A percentile compares a stretch with the other conserved stretches of the same genome.
phyloP scores from a whole-genome alignment of 768 basidiomycete species.

The Crucibulum laeve region DNA sequence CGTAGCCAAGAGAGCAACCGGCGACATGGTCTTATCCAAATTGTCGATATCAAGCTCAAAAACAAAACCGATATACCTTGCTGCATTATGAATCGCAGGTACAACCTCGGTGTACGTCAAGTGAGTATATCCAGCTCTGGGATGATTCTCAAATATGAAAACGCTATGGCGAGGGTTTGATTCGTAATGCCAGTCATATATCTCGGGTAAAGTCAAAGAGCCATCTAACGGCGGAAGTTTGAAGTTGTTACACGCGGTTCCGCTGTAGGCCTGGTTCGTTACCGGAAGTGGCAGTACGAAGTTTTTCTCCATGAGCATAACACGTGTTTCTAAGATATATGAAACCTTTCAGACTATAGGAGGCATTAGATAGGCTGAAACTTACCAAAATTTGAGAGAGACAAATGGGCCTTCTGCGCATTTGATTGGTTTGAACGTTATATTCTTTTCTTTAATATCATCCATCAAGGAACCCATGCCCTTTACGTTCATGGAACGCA shows the following conservation, averaged over 20 bases:
- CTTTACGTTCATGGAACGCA: too few species aligned
- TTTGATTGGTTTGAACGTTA: too few species aligned
- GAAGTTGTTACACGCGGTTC: neutral
- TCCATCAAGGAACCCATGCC: too few species aligned
- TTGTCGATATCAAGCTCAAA: slow-evolving; percentile 2
- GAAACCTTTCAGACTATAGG: too few species aligned
- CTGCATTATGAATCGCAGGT: slow-evolving; percentile 7
- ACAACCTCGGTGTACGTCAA: slow-evolving; percentile 5
- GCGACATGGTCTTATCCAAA: neutral
- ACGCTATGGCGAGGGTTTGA: slow-evolving; percentile 6
- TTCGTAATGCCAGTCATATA: slow-evolving; percentile 9
- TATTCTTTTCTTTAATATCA: too few species aligned
- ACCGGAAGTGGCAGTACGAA: neutral
- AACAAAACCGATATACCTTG: slow-evolving; percentile 1
- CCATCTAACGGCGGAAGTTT: slow-evolving; percentile 4
- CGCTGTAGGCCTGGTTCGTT: neutral
- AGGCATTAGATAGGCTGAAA: too few species aligned
- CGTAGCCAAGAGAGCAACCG: slow-evolving; percentile 10
- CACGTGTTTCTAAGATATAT: too few species aligned
- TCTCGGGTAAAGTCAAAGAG: slow-evolving; percentile 7
- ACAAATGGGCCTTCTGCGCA: too few species aligned
- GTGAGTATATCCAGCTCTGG: slow-evolving; percentile 1
- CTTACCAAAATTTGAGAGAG: too few species aligned
- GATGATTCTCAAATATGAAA: slow-evolving; percentile 2
- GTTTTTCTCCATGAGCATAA: too few species aligned